Base-by-base conservation (phyloP, 192 early-diverging fungal genomes). In the Phycomyces blakesleeanus region DNA sequence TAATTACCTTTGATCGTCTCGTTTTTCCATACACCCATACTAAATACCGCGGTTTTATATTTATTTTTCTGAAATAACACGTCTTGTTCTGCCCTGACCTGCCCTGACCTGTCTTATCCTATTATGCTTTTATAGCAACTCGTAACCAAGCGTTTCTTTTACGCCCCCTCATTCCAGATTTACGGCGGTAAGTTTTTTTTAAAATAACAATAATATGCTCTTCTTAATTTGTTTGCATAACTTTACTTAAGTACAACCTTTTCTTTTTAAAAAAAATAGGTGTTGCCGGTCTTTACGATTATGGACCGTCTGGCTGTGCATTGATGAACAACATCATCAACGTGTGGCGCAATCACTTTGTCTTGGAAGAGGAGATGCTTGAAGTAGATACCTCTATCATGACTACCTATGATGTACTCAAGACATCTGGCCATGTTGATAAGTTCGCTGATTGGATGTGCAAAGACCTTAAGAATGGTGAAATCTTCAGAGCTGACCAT, bases 351-450 rank as follows among this genome's bases (percentile, higher is more conserved):
- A 89, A 91, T 77, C 95, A 96, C 82, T 99, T 99, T 79, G 88
- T 99, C 5, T 82, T 99, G 16, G 97, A 99, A 75, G 97, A 99
- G 78, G 94, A 99, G 59, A 99, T 99, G 97, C 89, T 99, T 12
- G 97, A 99, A 81, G 83, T 99, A 26, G 97, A 99, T 69, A 94
- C 93, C 70, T 89, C 94, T 37, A 97, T 97, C 77, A 87, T 99
- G 80, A 98, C 97, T n/a, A 94, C 92, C 7, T 83, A 92, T 51
- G 87, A 91, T 58, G 97, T 99, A 12, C 77, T 94, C 49, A 95
- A 98, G 82, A 97, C 97, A 27, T 99, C 97, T 37, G 97, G 97
- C 57, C 97, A 99, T 82, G 97, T 99, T 21, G 97, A 97, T 41
- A 90, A 93, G 56, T 99, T 99, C 76, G 86, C 92, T 51, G 97